Base-by-base conservation (phyloP, 768 basidiomycete species). In the Mycena albidolilacea region DNA sequence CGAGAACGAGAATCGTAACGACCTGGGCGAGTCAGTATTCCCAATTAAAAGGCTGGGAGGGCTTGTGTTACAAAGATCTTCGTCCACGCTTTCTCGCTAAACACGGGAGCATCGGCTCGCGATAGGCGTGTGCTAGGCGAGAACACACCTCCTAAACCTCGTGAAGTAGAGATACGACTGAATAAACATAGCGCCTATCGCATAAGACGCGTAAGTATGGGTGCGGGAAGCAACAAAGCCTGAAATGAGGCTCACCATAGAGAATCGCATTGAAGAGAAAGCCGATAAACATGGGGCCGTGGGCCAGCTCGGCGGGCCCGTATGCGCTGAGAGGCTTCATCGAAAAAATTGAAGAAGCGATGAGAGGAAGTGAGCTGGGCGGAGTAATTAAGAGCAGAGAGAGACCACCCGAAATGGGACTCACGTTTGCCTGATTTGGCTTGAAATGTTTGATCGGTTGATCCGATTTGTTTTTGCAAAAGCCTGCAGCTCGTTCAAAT, bases 1-100 rank as follows among this genome's bases (percentile, higher is more conserved):
- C 85, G 67, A 83, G 82, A 11, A 82, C 23, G 64, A 86, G 78
- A 23, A 75, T 59, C 17, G 21, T 48, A n/a, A 41, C 57, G 30
- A 75, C 64, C 70, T 75, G 10, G 7, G 48, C 19, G 19, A 30
- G 30, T 30, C 30, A 30, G 4, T 30, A 30, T 30, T 30, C 30
- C 30, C 30, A 30, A 30, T 30, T 30, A 30, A 30, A 30, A 3
- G 30, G 4, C 30, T 30, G 2, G 30, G 4, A 30, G 30, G 30
- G 4, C 30, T 3, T 0, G 2, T 30, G 4, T 30, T 30, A 30
- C 30, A 30, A 30, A 30, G 30, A 30, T 30, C 30, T 30, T 30
- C 30, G 30, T 30, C 30, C 30, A 30, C 30, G 30, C 30, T 30
- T 30, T 30, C 2, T 30, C 30, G 30, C 30, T 30, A 30, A 30